Evolutionary conservation across 2,329 filamentous ascomycete species (phyloP), one percentile per base, ranked within the genome.

Genomic region (Epichloe coenophiala): DNA sequence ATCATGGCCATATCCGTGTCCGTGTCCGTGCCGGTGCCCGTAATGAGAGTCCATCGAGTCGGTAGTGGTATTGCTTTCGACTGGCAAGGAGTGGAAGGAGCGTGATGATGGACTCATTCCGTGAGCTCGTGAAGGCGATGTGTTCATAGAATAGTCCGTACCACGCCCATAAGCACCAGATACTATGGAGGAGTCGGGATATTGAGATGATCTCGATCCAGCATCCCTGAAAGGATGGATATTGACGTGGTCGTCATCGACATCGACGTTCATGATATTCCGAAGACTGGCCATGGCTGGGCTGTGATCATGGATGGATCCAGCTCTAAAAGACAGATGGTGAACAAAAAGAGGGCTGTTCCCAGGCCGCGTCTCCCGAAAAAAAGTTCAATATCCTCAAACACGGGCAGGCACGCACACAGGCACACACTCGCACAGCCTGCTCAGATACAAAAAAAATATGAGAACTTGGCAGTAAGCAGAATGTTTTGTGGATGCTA

Each of bases 191-290:
- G 68, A 63, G 42, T 60, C 58, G 54, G 58, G 55, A 51, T 60
- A 57, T 38, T 57, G 55, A 50, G 59, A 55, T 38, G 59, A 56
- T 51, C 63, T 64, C 62, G 65, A 67, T 60, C 59, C 61, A 59
- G 71, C 62, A 59, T 64, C 64, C 56, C 71, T 74, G 71, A 68
- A 66, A 60, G 65, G 57, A 60, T 62, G 63, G 51, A 68, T 61
- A 56, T 69, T 65, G 53, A 62, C 62, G 54, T 70, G 66, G 58
- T 74, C 73, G 58, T 76, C 74, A 58, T 74, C 71, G 58, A 68
- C 73, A 59, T 74, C 71, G 59, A 69, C 66, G 62, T 78, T 76
- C 71, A 79, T 77, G 62, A 79, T 79, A 59, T 74, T 74, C 59
- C 70, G 71, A 56, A 79, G 69, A 60, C 72, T 76, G 57, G 74